phyloP scores from a whole-genome alignment of 1,284 basidiomycete species.

The Cutaneotrichosporon dermatis region DNA sequence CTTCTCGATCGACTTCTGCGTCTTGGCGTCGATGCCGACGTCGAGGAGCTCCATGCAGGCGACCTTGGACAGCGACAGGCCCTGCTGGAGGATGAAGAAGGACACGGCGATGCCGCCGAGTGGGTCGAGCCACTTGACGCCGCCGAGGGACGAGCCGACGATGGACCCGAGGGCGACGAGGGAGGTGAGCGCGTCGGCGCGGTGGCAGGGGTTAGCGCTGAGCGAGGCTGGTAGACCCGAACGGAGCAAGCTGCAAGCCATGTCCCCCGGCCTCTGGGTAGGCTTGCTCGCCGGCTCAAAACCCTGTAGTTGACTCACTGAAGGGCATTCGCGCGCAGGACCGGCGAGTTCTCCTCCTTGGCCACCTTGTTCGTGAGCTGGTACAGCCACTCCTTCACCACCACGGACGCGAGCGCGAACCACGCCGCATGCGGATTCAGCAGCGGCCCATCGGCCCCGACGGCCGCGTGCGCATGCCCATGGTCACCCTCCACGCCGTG shows the following conservation, averaged over 20 bases:
- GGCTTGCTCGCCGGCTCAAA: too few species aligned
- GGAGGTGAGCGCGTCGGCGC: conserved; percentile 88
- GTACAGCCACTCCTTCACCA: conserved; percentile 91
- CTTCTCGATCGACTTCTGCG: conserved; percentile 55
- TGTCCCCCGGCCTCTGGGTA: too few species aligned
- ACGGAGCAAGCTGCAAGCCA: too few species aligned
- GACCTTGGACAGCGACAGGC: conserved; percentile 63
- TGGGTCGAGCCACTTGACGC: conserved; percentile 82
- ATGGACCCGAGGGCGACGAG: conserved; percentile 84
- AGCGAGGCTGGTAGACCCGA: neutral
- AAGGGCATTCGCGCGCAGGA: conserved; percentile 84
- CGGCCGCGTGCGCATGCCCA: conserved; percentile 32
- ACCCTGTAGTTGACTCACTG: conserved; percentile 35
- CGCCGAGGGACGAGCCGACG: conserved; percentile 73
- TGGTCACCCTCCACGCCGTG: conserved; percentile 16
- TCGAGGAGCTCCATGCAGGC: conserved; percentile 83
- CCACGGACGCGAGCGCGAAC: conserved; percentile 79
- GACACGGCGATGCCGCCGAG: conserved; percentile 89
- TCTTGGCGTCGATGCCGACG: conserved; percentile 65
- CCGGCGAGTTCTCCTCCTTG: conserved; percentile 80
- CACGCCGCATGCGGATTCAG: conserved; percentile 94
- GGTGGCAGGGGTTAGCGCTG: conserved; percentile 60
- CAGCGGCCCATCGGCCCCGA: conserved; percentile 27
- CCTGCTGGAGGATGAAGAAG: conserved; percentile 80
- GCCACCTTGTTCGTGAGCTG: conserved; percentile 81